Evolutionary conservation across 78 protist genomes (phyloP).

Genomic region (Chrysochromulina tobinii): DNA sequence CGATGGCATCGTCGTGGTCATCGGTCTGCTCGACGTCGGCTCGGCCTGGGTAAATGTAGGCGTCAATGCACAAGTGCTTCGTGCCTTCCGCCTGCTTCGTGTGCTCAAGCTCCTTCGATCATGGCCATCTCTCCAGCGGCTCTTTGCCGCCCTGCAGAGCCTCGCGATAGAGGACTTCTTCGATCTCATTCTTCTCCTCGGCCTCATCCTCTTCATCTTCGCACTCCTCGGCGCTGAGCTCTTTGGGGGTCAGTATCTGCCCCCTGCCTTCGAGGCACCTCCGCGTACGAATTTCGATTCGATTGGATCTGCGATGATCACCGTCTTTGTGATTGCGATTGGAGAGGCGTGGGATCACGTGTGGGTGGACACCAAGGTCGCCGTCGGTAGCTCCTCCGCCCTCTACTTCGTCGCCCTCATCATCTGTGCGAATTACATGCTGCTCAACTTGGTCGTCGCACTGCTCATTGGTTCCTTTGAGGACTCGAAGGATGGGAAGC

Average conservation of each 20-base stretch:
- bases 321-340: background rate
- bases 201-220: conserved; percentile 48
- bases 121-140: conserved; percentile 3
- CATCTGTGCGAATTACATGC: background rate
- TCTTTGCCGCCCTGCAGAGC: background rate
- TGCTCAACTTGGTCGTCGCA: background rate
- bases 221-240: conserved; percentile 37
- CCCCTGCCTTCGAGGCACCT: background rate
- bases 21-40: background rate
- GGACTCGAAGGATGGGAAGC: background rate
- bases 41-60: background rate
- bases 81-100: conserved; percentile 50
- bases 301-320: background rate
- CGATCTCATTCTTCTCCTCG: conserved; percentile 8
- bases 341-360: conserved; percentile 36
- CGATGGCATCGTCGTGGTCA: background rate
- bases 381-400: background rate
- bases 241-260: too few relatives aligned
- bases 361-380: conserved; percentile 4
- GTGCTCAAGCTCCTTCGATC: conserved; percentile 38
- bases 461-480: background rate
- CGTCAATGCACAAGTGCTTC: background rate
- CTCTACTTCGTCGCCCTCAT: background rate
- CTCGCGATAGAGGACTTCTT: background rate
- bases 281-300: conserved; percentile 30